Percentiles rank a stretch among this genome's conserved stretches.
phyloP scores from a whole-genome alignment of 2,329 filamentous ascomycete genomes.

The Fusarium sacchari region DNA sequence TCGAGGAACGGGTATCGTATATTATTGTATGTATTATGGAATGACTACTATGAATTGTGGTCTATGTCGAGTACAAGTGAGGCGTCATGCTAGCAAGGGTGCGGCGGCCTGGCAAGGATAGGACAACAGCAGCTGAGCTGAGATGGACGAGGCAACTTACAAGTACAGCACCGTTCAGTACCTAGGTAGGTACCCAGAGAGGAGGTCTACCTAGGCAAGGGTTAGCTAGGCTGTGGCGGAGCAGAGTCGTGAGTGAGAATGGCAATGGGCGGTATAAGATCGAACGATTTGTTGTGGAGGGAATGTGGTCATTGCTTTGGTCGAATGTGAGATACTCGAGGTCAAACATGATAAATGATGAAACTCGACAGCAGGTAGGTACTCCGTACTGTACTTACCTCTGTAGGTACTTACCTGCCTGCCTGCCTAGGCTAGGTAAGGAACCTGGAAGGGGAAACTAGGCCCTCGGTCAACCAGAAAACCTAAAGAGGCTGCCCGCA shows the following conservation, averaged over 20 bases:
- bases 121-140: not conserved
- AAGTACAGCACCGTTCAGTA: not conserved
- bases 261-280: not conserved
- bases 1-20: conserved; percentile 10
- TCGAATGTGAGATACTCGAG: conserved; percentile 22
- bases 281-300: not conserved
- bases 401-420: not conserved
- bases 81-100: conserved; percentile 25
- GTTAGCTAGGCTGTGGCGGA: conserved; percentile 5
- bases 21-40: not conserved
- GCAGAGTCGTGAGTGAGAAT: conserved; percentile 7
- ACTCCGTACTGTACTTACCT: not conserved
- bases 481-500: conserved; percentile 25
- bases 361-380: conserved; percentile 2
- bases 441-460: not conserved
- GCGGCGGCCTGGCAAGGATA: not conserved
- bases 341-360: conserved; percentile 32
- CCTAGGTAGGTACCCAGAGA: not conserved
- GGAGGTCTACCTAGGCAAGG: not conserved
- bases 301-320: conserved; percentile 4
- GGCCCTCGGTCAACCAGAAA: not conserved
- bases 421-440: not conserved
- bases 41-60: conserved; percentile 1
- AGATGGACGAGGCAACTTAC: not conserved
- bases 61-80: conserved; percentile 11